These are phyloP conservation scores for Trichosanthes cucumerina DNA, from an alignment of 306 rosid genomes.

Conservation along the genomic window DNA sequence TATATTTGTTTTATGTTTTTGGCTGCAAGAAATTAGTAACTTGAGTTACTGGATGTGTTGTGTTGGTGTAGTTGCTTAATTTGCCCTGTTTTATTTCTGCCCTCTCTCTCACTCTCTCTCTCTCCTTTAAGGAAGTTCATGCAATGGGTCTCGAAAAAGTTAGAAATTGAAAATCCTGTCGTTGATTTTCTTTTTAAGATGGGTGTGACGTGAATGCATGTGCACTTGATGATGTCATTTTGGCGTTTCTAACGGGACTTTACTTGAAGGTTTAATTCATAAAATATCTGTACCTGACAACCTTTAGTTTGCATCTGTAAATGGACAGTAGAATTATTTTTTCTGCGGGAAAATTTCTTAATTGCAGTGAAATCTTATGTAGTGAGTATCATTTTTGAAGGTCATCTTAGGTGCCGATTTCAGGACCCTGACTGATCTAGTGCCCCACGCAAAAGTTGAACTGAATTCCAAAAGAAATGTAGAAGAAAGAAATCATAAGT, in stretches of 20 bases:
- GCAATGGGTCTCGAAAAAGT: neutral
- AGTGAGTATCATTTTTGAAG: neutral
- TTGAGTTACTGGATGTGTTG: neutral
- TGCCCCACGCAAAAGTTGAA: neutral
- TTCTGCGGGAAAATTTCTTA: neutral
- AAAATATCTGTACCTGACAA: neutral
- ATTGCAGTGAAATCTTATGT: neutral
- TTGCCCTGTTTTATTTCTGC: neutral
- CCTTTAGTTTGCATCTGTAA: neutral
- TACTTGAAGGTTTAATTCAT: neutral
- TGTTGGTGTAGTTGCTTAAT: neutral
- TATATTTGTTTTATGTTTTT: neutral
- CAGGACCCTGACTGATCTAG: neutral
- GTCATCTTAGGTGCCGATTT: neutral
- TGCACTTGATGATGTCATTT: neutral
- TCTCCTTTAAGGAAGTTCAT: neutral
- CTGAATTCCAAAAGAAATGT: neutral
- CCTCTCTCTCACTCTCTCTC: neutral
- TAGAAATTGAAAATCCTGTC: neutral
- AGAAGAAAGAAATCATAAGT: neutral
- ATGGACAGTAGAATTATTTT: neutral
- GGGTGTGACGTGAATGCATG: neutral
- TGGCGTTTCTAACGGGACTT: neutral
- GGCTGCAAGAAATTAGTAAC: neutral
- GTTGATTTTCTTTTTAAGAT: neutral